Evolutionary conservation across 2,329 filamentous ascomycete genomes (phyloP).

Genomic region (Monilinia vaccinii-corymbosi): DNA sequence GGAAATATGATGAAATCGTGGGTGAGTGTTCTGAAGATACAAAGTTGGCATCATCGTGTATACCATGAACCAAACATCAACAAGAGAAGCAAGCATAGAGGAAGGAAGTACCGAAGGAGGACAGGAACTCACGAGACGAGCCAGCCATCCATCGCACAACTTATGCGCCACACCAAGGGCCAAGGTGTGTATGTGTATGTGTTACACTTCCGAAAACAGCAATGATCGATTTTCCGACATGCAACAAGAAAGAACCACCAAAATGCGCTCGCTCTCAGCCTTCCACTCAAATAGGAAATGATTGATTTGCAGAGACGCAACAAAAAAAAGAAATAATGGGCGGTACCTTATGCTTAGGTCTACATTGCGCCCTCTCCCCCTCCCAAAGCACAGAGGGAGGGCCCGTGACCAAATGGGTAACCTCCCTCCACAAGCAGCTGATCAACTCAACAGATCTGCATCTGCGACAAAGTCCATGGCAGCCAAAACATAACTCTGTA

Average conservation of each 20-base stretch:
- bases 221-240: slow-evolving; percentile 8
- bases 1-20: neutral
- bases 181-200: too few relatives aligned
- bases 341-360: neutral
- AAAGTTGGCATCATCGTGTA: too few relatives aligned
- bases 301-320: slow-evolving; percentile 6
- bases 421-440: slow-evolving; percentile 3
- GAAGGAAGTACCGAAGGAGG: too few relatives aligned
- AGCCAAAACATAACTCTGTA: neutral
- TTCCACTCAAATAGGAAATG: slow-evolving; percentile 4
- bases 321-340: neutral
- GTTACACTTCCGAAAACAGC: neutral
- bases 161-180: neutral
- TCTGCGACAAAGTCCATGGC: neutral
- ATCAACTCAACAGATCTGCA: neutral
- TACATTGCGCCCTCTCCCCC: neutral
- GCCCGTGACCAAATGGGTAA: slow-evolving; percentile 1
- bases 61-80: neutral
- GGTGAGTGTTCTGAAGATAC: too few relatives aligned
- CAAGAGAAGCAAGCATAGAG: neutral
- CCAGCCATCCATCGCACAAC: neutral
- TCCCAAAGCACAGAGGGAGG: neutral
- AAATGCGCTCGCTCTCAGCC: neutral
- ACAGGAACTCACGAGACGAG: neutral
- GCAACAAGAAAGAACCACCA: slow-evolving; percentile 3